Base-by-base conservation (phyloP, 768 basidiomycete genomes). In the Pisolithus albus region DNA sequence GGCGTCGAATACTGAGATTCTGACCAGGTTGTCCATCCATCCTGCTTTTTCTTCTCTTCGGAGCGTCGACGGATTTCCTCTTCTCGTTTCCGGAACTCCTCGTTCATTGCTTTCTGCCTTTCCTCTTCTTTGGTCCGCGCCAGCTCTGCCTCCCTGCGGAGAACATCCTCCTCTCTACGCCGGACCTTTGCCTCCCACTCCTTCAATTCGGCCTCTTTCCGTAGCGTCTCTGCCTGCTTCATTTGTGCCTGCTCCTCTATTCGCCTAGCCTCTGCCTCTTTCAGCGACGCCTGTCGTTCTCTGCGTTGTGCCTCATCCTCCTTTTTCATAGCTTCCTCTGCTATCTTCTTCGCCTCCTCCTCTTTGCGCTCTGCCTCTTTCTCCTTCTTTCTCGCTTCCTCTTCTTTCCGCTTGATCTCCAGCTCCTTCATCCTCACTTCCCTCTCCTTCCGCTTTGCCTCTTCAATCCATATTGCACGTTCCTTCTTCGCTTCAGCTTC, bases 1-100 rank as follows among this genome's bases (percentile, higher is more conserved):
- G 63, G 51, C 11, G 56, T 51, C 19, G 63, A 56, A 52, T 53
- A 56, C 57, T 54, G 55, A 15, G 59, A 50, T 45, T 66, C 65
- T 16, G 46, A 47, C 63, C 67, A 68, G 0, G 54, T 52, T 19
- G 68, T 62, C 58, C 58, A 68, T 23, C 57, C 40, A 39, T 54
- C 62, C 46, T 61, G 56, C 38, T 54, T 60, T 57, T 60, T 66
- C 52, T 57, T 69, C 19, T 68, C 70, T 28, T 70, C 59, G 55
- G 66, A 24, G 54, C 63, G 56, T 40, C 62, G 60, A 23, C 64
- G 63, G 23, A 61, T 70, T 11, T 66, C 63, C 46, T 64, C 64
- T 50, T 65, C 67, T 38, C 62, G 65, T 56, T 53, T 69, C 45
- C 59, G 61, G 49, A 65, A 63, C 10, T 63, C 63, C 0, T 61